These are phyloP conservation scores for Crucihimalaya himalaica DNA, from an alignment of 345 rosid genomes.

Conservation along the genomic window DNA sequence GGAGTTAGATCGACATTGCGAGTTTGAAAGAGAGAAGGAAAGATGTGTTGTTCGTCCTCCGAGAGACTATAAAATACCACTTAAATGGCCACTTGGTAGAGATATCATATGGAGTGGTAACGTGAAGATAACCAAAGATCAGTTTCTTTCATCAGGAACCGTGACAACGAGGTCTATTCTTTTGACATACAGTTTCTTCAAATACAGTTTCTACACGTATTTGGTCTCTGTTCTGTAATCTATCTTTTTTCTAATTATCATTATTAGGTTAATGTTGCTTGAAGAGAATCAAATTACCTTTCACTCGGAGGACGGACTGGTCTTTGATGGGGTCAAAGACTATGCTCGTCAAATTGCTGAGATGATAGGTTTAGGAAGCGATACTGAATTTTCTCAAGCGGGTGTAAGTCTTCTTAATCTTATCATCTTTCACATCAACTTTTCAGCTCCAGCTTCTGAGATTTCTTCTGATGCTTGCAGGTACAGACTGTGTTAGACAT, in stretches of 20 bases:
- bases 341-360: slow-evolving; percentile 95
- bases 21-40: slow-evolving; percentile 50
- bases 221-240: slow-evolving; percentile 6
- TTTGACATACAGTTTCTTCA: slow-evolving; percentile 21
- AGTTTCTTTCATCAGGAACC: slow-evolving; percentile 97
- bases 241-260: background rate
- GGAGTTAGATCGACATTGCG: slow-evolving; percentile 92
- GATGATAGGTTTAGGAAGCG: slow-evolving; percentile 95
- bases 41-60: slow-evolving; percentile 89
- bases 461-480: slow-evolving; percentile 43
- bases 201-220: background rate
- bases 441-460: slow-evolving; percentile 20
- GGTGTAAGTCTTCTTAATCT: slow-evolving; percentile 66
- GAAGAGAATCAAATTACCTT: slow-evolving; percentile 98
- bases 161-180: slow-evolving; percentile 81
- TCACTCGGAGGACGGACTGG: slow-evolving; percentile 84
- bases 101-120: slow-evolving; percentile 98
- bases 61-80: slow-evolving; percentile 89
- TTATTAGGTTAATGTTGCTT: slow-evolving; percentile 79
- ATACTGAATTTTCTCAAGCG: slow-evolving; percentile 82
- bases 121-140: slow-evolving; percentile 91
- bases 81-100: slow-evolving; percentile 92
- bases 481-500: slow-evolving; percentile 80
- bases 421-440: slow-evolving; percentile 21
- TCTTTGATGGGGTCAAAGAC: slow-evolving; percentile 93